These are phyloP conservation scores for Verticillium nonalfalfae DNA, from an alignment of 2,329 filamentous ascomycete genomes.

Conservation along the genomic window DNA sequence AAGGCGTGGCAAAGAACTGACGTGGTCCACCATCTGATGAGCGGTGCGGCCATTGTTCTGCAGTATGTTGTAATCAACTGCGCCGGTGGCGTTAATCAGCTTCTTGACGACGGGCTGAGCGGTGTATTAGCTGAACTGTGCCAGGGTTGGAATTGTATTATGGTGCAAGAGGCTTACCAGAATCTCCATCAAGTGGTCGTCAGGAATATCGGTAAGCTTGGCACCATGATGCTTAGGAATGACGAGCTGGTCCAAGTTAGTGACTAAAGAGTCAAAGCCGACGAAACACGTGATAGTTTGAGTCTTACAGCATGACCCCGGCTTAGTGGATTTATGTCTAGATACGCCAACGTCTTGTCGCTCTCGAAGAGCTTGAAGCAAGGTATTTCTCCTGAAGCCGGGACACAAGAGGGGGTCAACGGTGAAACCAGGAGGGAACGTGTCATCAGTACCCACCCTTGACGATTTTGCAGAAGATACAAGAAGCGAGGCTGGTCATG, in stretches of 20 bases:
- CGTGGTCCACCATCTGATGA: conserved; percentile 90
- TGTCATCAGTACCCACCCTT: conserved; percentile 53
- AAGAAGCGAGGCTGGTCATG: conserved; percentile 52
- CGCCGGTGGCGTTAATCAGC: conserved; percentile 70
- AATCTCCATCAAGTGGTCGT: conserved; percentile 77
- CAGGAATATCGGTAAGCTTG: conserved; percentile 88
- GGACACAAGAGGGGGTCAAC: not conserved
- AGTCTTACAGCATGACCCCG: conserved; percentile 76
- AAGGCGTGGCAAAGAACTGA: conserved; percentile 37
- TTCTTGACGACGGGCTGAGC: conserved; percentile 74
- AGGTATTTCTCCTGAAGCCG: conserved; percentile 75
- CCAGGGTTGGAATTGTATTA: not conserved
- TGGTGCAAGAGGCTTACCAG: conserved; percentile 47
- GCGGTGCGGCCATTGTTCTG: conserved; percentile 94
- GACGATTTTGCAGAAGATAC: conserved; percentile 98
- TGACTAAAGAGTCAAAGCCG: too few species aligned
- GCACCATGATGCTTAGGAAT: conserved; percentile 93
- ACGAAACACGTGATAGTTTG: not conserved
- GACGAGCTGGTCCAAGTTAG: conserved; percentile 59
- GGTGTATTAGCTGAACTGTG: not conserved
- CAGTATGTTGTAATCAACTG: conserved; percentile 81
- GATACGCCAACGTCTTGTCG: conserved; percentile 88
- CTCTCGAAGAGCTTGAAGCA: conserved; percentile 95
- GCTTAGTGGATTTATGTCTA: conserved; percentile 89
- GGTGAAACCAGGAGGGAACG: not conserved